These are phyloP conservation scores for Fusarium devonianum DNA, from an alignment of 2,329 filamentous ascomycete genomes.

Conservation along the genomic window DNA sequence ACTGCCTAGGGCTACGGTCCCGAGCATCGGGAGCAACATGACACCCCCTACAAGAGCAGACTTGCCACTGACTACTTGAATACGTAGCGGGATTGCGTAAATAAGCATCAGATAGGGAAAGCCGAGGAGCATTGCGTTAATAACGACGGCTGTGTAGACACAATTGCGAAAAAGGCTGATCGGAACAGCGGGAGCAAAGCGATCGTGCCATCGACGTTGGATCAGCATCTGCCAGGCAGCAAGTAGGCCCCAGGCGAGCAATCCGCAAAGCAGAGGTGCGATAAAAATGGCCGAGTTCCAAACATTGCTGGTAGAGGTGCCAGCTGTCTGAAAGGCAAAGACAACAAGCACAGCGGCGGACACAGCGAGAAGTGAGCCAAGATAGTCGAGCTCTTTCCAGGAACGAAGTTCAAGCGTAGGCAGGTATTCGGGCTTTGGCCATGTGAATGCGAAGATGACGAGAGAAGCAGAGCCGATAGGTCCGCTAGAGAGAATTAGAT, in stretches of 20 bases:
- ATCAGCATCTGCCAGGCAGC: conserved; percentile 42
- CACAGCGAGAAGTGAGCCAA: conserved; percentile 62
- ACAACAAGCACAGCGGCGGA: conserved; percentile 62
- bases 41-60: conserved; percentile 56
- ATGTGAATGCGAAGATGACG: conserved; percentile 55
- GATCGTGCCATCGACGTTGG: conserved; percentile 38
- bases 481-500: conserved; percentile 48
- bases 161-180: conserved; percentile 56
- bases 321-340: conserved; percentile 64
- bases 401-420: conserved; percentile 48
- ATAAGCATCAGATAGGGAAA: conserved; percentile 59
- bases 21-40: conserved; percentile 62
- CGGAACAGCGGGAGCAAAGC: conserved; percentile 54
- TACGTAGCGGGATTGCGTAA: conserved; percentile 57
- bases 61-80: conserved; percentile 59
- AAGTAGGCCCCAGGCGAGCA: conserved; percentile 41
- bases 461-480: conserved; percentile 58
- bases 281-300: conserved; percentile 54
- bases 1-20: conserved; percentile 55
- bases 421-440: conserved; percentile 56
- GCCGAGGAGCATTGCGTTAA: conserved; percentile 57
- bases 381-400: conserved; percentile 61
- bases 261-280: conserved; percentile 42
- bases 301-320: conserved; percentile 42
- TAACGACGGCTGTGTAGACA: conserved; percentile 51